Conservation (phyloP, 371 early-diverging fungal genomes). For the Encephalitozoon intestinalis region DNA sequence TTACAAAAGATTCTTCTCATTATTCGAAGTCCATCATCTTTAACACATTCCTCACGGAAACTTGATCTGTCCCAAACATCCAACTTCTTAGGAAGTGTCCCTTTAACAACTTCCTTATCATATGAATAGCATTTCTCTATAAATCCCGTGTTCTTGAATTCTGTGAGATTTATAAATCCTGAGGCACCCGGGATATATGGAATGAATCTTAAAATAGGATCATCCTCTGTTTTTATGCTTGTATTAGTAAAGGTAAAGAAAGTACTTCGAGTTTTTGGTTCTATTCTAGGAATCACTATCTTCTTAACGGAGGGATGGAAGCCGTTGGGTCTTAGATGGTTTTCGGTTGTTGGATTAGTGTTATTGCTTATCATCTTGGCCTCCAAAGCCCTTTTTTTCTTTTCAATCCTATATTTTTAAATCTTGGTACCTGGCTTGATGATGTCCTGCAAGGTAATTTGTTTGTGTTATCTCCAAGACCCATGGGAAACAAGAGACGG, state of each 20-base stretch:
- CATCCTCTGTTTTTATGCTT: constrained; percentile 34
- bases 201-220: constrained; percentile 42
- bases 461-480: not conserved
- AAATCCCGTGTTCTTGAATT: not conserved
- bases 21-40: not conserved
- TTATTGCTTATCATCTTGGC: not conserved
- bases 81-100: not conserved
- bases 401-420: not conserved
- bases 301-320: not conserved
- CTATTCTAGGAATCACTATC: constrained; percentile 39
- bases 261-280: not conserved
- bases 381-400: no score
- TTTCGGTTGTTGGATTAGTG: not conserved
- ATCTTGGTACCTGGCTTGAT: not conserved
- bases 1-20: constrained; percentile 37
- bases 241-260: constrained; percentile 19
- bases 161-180: not conserved
- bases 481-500: not conserved
- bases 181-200: constrained; percentile 15
- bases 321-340: not conserved
- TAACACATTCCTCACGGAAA: not conserved
- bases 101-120: not conserved
- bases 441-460: not conserved
- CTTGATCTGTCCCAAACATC: not conserved
- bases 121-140: not conserved